phyloP scores from a whole-genome alignment of 73 alveolate species.

The Tetrahymena elliotti region DNA sequence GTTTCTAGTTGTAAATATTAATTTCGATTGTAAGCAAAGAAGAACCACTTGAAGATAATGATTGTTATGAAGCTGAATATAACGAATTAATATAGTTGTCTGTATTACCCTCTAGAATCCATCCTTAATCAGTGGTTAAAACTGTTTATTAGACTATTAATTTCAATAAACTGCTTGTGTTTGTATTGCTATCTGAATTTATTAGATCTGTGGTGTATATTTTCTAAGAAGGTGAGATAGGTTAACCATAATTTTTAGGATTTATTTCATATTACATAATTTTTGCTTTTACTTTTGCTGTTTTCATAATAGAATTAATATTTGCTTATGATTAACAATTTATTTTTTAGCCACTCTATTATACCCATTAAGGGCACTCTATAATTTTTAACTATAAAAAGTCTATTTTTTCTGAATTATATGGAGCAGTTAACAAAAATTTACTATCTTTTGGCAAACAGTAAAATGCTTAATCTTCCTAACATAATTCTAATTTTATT shows the following conservation, averaged over 20 bases:
- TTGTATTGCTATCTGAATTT: neutral
- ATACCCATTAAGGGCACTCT: neutral
- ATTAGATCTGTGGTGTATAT: neutral
- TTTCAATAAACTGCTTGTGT: neutral
- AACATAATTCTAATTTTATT: neutral
- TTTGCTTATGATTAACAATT: neutral
- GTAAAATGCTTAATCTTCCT: neutral
- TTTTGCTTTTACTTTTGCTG: neutral
- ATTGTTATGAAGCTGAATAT: neutral
- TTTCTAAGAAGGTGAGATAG: neutral
- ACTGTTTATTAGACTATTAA: neutral
- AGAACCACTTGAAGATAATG: neutral
- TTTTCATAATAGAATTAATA: neutral
- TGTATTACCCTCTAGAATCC: neutral
- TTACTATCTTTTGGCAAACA: neutral
- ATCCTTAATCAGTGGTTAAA: neutral
- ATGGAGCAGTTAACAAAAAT: neutral
- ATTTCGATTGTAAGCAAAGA: neutral
- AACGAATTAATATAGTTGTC: neutral
- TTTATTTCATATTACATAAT: neutral
- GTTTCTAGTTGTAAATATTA: neutral
- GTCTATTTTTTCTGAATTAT: neutral
- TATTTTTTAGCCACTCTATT: neutral
- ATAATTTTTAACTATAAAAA: neutral
- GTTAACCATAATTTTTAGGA: neutral